These are phyloP conservation scores for Bocquillonia castaneifolia DNA, from an alignment of 441 rosid genomes.

Conservation along the genomic window DNA sequence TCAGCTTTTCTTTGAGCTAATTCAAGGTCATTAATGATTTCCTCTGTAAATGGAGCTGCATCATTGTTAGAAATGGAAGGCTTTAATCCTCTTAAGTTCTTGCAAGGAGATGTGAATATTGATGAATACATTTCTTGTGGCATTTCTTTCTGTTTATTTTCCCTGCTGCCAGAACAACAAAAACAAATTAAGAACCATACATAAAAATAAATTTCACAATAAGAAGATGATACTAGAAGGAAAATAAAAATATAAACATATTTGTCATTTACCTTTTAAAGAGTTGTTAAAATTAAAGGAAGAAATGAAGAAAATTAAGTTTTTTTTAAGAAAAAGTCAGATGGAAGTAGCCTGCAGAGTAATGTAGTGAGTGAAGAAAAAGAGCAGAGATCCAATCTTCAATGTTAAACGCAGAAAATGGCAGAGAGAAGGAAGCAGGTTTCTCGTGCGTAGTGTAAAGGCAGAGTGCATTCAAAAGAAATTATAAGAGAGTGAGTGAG, in stretches of 20 bases:
- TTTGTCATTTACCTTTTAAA: not conserved
- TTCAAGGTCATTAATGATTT: constrained; percentile 55
- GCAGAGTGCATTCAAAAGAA: constrained; percentile 9
- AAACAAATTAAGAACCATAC: too few relatives aligned
- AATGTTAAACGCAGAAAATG: not conserved
- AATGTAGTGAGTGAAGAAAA: not conserved
- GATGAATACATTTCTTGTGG: constrained; percentile 53
- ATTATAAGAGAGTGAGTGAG: not conserved
- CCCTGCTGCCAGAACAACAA: constrained; percentile 2
- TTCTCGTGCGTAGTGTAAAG: constrained; percentile 25
- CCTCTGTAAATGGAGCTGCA: constrained; percentile 37
- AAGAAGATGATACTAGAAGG: not conserved
- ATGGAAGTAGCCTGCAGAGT: not conserved
- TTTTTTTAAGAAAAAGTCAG: not conserved
- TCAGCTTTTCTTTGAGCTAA: constrained; percentile 86
- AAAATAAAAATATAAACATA: not conserved
- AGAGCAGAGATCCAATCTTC: not conserved
- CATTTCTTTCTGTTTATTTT: constrained; percentile 31
- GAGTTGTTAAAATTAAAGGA: not conserved
- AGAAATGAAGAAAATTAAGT: not conserved
- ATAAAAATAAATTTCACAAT: too few relatives aligned
- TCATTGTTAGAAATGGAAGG: constrained; percentile 34
- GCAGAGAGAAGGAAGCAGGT: constrained; percentile 20
- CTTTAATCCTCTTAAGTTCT: constrained; percentile 57
- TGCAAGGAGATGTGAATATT: constrained; percentile 39